Conservation (phyloP, 2,329 filamentous ascomycete genomes). For the Penicillium thymicola region DNA sequence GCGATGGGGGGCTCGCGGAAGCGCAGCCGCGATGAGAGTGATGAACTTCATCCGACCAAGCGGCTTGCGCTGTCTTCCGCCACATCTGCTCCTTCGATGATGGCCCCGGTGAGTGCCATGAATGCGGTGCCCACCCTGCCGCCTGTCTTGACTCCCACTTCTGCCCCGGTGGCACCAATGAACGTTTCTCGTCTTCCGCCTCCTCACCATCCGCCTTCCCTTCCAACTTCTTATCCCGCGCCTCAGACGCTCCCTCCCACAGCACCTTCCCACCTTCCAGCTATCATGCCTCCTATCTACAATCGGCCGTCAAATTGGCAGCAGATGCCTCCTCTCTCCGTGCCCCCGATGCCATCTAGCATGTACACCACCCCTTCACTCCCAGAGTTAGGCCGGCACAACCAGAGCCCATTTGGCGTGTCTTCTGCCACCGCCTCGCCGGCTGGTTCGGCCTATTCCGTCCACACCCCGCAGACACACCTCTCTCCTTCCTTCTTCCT, state of each 20-base stretch:
- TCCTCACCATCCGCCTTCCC: slow-evolving; percentile 68
- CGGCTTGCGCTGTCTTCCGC: slow-evolving; percentile 34
- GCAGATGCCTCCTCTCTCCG: slow-evolving; percentile 34
- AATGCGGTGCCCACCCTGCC: slow-evolving; percentile 32
- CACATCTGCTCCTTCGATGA: slow-evolving; percentile 23
- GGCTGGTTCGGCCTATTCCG: slow-evolving; percentile 62
- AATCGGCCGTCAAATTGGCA: slow-evolving; percentile 53
- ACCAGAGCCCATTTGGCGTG: slow-evolving; percentile 49
- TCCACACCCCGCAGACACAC: slow-evolving; percentile 61
- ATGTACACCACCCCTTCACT: slow-evolving; percentile 32
- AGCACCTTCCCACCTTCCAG: slow-evolving; percentile 56
- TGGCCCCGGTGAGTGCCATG: slow-evolving; percentile 26
- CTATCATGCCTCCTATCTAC: slow-evolving; percentile 76
- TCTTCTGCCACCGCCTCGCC: slow-evolving; percentile 63
- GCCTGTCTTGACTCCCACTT: slow-evolving; percentile 33
- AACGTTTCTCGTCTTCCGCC: slow-evolving; percentile 60
- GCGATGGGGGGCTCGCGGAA: slow-evolving; percentile 48
- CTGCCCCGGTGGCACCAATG: slow-evolving; percentile 33
- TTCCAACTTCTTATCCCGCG: slow-evolving; percentile 56
- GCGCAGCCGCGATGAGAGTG: slow-evolving; percentile 55
- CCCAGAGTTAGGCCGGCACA: slow-evolving; percentile 43
- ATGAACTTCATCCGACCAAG: slow-evolving; percentile 58
- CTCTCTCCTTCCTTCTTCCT: slow-evolving; percentile 86
- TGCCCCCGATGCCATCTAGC: slow-evolving; percentile 30
- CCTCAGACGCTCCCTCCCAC: slow-evolving; percentile 38